Percentiles rank a stretch among this genome's conserved stretches.
Evolutionary conservation across 176 grass and related monocot species (phyloP).

Genomic region (Rhynchospora tenuis): DNA sequence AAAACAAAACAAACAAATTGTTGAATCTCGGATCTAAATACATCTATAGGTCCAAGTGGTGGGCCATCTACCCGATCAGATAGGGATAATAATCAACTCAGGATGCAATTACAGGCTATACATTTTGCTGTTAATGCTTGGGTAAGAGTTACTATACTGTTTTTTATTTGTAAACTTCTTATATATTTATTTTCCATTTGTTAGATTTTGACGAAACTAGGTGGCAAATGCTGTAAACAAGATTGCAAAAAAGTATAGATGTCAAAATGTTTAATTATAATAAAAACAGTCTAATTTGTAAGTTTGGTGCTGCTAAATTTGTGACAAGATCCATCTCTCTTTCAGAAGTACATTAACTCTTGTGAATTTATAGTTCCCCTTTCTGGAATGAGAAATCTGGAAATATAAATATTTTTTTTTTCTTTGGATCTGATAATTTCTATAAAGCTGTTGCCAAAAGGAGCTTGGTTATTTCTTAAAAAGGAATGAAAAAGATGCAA

Average conservation of each 20-base stretch:
- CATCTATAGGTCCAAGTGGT: constrained; percentile 43
- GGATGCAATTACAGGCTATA: constrained; percentile 56
- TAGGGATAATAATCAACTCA: constrained; percentile 52
- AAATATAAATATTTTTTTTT: not conserved
- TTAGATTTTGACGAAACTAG: not conserved
- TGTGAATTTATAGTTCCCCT: not conserved
- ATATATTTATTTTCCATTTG: not conserved
- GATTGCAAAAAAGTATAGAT: not conserved
- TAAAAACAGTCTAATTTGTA: not conserved
- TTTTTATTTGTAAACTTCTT: not conserved
- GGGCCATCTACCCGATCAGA: constrained; percentile 35
- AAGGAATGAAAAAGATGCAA: not conserved
- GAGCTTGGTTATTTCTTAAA: not conserved
- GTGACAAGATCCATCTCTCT: not conserved
- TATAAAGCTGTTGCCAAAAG: not conserved
- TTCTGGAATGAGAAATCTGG: not conserved
- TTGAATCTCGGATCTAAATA: constrained; percentile 22
- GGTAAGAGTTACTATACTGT: constrained; percentile 32
- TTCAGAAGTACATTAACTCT: not conserved
- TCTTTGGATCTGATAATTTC: not conserved
- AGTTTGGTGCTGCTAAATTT: not conserved
- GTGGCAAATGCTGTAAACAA: not conserved
- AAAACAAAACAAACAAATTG: not conserved
- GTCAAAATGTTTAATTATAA: not conserved
- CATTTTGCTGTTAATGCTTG: constrained; percentile 89